phyloP scores from a whole-genome alignment of 805 yeast species.

The Cyberlindnera veronae region DNA sequence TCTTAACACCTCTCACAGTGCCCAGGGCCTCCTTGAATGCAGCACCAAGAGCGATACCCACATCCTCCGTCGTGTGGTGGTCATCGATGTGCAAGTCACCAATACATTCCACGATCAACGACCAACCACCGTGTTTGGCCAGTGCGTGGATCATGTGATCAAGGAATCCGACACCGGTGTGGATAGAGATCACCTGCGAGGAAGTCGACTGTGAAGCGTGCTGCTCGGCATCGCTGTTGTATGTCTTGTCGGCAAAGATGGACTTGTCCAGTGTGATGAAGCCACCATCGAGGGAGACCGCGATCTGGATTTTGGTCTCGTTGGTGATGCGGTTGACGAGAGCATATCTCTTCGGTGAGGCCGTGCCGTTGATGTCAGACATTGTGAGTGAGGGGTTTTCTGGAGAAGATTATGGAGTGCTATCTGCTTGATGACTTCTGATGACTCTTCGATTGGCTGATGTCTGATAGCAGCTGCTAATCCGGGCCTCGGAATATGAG shows the following conservation, averaged over 20 bases:
- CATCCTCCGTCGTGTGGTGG: slow-evolving; percentile 96
- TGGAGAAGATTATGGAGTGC: not conserved
- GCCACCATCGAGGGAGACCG: slow-evolving; percentile 84
- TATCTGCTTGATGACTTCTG: not conserved
- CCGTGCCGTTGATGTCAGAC: not conserved
- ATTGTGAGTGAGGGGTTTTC: not conserved
- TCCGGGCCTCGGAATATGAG: no score
- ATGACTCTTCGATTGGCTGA: not conserved
- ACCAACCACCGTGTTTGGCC: slow-evolving; percentile 98
- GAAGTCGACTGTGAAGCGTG: slow-evolving; percentile 70
- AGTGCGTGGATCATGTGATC: slow-evolving; percentile 98
- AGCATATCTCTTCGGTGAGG: slow-evolving; percentile 30
- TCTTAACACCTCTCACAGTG: slow-evolving; percentile 81
- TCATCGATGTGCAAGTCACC: slow-evolving; percentile 97
- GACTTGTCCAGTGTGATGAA: slow-evolving; percentile 59
- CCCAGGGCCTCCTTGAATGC: slow-evolving; percentile 92
- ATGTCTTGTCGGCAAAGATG: slow-evolving; percentile 39
- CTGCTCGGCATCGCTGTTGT: slow-evolving; percentile 31
- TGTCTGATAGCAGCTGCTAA: not conserved
- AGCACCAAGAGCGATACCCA: slow-evolving; percentile 85
- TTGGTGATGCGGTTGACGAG: slow-evolving; percentile 63
- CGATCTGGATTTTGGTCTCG: slow-evolving; percentile 90
- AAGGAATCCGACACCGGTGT: slow-evolving; percentile 91
- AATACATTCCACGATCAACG: slow-evolving; percentile 78
- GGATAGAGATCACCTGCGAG: slow-evolving; percentile 71